These are phyloP conservation scores for Hypocreales sp. DNA, from an alignment of 2,329 filamentous ascomycete genomes.

Conservation along the genomic window DNA sequence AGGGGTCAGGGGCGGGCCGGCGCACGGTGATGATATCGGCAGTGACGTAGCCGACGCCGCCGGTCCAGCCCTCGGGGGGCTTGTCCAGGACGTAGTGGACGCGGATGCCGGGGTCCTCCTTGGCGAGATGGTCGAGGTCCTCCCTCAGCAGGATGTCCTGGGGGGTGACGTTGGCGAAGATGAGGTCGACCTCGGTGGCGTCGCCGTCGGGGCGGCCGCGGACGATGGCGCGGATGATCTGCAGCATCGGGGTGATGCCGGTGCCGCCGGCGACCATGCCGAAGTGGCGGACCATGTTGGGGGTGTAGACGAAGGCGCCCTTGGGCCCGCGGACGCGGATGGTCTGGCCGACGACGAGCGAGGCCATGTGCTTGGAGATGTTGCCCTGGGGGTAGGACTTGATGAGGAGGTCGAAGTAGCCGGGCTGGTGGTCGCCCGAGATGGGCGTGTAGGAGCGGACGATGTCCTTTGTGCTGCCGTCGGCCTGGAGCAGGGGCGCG, in stretches of 20 bases:
- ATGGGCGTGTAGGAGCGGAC: slow-evolving; percentile 88
- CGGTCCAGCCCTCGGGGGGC: slow-evolving; percentile 80
- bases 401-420: slow-evolving; percentile 91
- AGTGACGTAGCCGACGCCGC: slow-evolving; percentile 89
- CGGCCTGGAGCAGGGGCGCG: slow-evolving; percentile 50
- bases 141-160: slow-evolving; percentile 91
- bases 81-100: slow-evolving; percentile 96
- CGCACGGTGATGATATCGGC: slow-evolving; percentile 82
- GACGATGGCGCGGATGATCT: slow-evolving; percentile 83
- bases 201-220: slow-evolving; percentile 66
- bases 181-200: slow-evolving; percentile 78
- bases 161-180: slow-evolving; percentile 90
- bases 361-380: slow-evolving; percentile 86
- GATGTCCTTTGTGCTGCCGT: slow-evolving; percentile 67
- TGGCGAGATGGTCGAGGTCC: slow-evolving; percentile 67
- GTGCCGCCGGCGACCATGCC: slow-evolving; percentile 98
- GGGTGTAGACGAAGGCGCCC: slow-evolving; percentile 93
- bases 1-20: slow-evolving; percentile 3
- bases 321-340: slow-evolving; percentile 92
- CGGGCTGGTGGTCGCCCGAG: slow-evolving; percentile 74
- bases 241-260: slow-evolving; percentile 96
- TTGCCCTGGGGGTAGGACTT: slow-evolving; percentile 97
- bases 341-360: slow-evolving; percentile 65
- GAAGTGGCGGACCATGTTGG: slow-evolving; percentile 92
- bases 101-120: slow-evolving; percentile 66